Percentiles rank a stretch among this genome's conserved stretches.
These are phyloP conservation scores for Ramaria sp. DNA, from an alignment of 768 basidiomycete genomes.

Conservation along the genomic window DNA sequence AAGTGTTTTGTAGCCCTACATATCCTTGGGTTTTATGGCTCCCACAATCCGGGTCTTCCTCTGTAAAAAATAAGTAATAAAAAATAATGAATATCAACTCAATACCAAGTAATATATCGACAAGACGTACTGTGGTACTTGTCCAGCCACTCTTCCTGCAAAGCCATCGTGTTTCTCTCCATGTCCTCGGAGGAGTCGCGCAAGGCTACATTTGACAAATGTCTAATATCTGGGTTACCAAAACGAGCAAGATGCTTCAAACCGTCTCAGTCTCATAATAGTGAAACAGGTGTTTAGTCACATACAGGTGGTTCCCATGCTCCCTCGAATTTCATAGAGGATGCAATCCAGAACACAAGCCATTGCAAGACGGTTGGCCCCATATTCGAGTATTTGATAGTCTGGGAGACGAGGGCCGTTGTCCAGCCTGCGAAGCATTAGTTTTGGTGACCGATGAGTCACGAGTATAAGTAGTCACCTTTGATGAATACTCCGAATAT, in stretches of 20 bases:
- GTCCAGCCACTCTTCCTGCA: background rate
- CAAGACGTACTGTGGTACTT: background rate
- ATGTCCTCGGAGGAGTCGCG: background rate
- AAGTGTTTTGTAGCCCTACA: no score
- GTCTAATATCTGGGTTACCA: background rate
- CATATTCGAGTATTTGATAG: conserved; percentile 8
- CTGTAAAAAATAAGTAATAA: no score
- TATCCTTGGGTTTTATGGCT: no score
- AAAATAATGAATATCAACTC: no score
- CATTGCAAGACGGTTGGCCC: conserved; percentile 18
- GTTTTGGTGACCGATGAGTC: background rate
- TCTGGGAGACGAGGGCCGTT: conserved; percentile 13
- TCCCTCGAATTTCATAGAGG: conserved; percentile 12
- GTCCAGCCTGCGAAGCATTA: conserved; percentile 14
- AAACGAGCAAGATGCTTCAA: background rate
- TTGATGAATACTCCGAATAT: conserved; percentile 30
- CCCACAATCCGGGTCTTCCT: no score
- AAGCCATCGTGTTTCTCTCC: background rate
- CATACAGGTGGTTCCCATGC: background rate
- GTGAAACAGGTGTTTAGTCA: background rate
- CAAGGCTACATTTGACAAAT: background rate
- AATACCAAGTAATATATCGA: background rate
- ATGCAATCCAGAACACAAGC: conserved; percentile 19
- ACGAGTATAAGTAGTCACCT: conserved; percentile 16
- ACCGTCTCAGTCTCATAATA: background rate